Evolutionary conservation across 495 filamentous ascomycete species (phyloP).

Genomic region (Neurospora hispaniola): DNA sequence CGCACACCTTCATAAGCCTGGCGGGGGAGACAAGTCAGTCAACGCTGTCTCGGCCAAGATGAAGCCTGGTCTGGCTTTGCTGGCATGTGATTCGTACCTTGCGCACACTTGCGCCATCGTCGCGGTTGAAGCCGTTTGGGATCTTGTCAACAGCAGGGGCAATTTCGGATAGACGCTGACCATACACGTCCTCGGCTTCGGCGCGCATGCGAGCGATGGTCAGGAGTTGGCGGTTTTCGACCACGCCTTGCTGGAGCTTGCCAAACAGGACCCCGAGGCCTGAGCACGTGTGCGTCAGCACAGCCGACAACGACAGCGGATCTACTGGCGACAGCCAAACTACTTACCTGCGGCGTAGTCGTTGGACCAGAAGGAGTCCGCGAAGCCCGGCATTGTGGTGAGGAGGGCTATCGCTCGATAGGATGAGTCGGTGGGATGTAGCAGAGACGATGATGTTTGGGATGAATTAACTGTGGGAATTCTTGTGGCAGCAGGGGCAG

Average conservation of each 20-base stretch:
- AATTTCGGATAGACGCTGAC: slow-evolving; percentile 70
- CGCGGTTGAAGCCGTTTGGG: slow-evolving; percentile 74
- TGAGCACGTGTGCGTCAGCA: slow-evolving; percentile 21
- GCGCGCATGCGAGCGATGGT: slow-evolving; percentile 89
- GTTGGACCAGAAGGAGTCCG: slow-evolving; percentile 90
- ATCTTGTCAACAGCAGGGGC: slow-evolving; percentile 72
- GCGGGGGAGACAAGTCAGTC: slow-evolving; percentile 1
- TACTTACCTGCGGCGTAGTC: slow-evolving; percentile 79
- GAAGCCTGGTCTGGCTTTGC: not conserved
- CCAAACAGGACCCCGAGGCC: slow-evolving; percentile 90
- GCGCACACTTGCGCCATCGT: slow-evolving; percentile 91
- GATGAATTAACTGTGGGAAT: not conserved
- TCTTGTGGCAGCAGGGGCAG: slow-evolving; percentile 10
- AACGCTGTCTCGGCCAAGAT: slow-evolving; percentile 3
- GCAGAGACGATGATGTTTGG: not conserved
- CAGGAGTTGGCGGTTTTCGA: slow-evolving; percentile 90
- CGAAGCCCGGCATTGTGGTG: slow-evolving; percentile 66
- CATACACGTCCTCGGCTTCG: slow-evolving; percentile 88
- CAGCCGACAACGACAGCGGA: slow-evolving; percentile 3
- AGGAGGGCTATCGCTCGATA: slow-evolving; percentile 6
- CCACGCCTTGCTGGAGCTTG: slow-evolving; percentile 91
- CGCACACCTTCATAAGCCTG: slow-evolving; percentile 95
- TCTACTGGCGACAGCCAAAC: not conserved
- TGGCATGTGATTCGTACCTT: slow-evolving; percentile 51
- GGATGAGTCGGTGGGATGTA: not conserved